Percentiles rank a stretch among this genome's conserved stretches.
Conservation (phyloP, 2,329 filamentous ascomycete species). For the Aspergillus udagawae region DNA sequence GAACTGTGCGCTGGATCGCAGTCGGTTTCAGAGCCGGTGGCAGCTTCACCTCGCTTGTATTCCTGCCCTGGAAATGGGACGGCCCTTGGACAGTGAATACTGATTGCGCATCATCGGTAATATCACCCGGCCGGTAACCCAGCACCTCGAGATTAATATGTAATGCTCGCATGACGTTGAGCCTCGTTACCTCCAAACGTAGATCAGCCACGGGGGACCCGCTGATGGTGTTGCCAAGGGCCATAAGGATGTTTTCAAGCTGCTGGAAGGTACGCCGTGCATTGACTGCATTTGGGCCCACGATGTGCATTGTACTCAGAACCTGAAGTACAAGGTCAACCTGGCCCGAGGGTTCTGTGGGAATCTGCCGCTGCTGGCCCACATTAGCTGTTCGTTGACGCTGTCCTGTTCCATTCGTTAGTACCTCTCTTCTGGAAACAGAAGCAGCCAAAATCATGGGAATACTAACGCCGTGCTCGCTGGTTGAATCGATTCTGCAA, state of each 20-base stretch:
- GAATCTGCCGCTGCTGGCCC: too few relatives aligned
- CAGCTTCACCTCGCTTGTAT: background rate
- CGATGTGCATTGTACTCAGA: background rate
- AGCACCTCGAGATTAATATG: slow-evolving; percentile 10
- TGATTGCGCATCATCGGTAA: slow-evolving; percentile 3
- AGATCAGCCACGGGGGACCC: slow-evolving; percentile 6
- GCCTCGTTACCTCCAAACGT: slow-evolving; percentile 8
- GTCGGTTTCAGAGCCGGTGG: slow-evolving; percentile 18
- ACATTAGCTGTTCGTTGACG: too few relatives aligned
- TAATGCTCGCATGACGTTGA: slow-evolving; percentile 12
- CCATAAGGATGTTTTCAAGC: slow-evolving; percentile 1
- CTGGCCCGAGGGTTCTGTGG: background rate
- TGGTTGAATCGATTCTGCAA: slow-evolving; percentile 20
- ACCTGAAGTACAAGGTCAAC: background rate
- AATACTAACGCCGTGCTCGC: slow-evolving; percentile 15
- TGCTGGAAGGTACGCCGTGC: background rate
- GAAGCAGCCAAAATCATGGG: too few relatives aligned
- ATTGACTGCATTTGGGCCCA: background rate
- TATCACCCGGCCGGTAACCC: background rate
- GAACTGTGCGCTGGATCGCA: slow-evolving; percentile 13
- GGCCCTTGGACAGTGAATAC: background rate
- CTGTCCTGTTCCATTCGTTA: background rate
- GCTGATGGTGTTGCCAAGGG: background rate
- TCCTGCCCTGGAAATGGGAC: too few relatives aligned
- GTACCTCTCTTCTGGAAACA: background rate